These are phyloP conservation scores for Hymenoscyphus albidus DNA, from an alignment of 2,329 filamentous ascomycete species.

Conservation along the genomic window DNA sequence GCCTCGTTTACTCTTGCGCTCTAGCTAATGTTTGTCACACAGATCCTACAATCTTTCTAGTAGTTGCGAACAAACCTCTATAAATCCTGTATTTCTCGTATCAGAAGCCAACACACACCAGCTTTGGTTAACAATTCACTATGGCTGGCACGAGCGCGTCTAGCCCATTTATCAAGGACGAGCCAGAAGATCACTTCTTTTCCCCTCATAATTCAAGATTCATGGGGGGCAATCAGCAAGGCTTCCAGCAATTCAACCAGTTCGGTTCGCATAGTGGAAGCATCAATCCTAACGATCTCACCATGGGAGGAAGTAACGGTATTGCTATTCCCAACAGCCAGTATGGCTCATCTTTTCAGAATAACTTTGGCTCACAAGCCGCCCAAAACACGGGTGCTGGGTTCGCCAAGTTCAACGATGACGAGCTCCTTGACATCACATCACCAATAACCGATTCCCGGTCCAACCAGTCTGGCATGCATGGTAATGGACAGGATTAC, in stretches of 20 bases:
- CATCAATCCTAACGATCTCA: constrained; percentile 83
- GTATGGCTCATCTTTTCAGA: constrained; percentile 56
- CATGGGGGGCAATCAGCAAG: constrained; percentile 32
- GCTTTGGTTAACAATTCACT: constrained; percentile 24
- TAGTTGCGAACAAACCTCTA: constrained; percentile 21
- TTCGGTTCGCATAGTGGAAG: constrained; percentile 44
- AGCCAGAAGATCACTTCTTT: constrained; percentile 60
- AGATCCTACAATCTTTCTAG: constrained; percentile 21
- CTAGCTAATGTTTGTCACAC: constrained; percentile 33
- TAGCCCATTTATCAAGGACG: constrained; percentile 64
- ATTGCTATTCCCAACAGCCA: constrained; percentile 44
- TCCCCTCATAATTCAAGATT: constrained; percentile 31
- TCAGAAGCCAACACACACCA: constrained; percentile 2
- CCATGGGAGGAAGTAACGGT: constrained; percentile 58
- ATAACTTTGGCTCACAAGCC: constrained; percentile 52
- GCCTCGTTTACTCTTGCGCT: constrained; percentile 21
- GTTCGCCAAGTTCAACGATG: constrained; percentile 81
- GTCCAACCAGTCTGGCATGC: constrained; percentile 45
- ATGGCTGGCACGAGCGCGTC: constrained; percentile 37
- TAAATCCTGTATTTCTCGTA: constrained; percentile 7
- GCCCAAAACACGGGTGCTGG: constrained; percentile 57
- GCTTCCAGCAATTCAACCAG: constrained; percentile 43
- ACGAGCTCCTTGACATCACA: constrained; percentile 78
- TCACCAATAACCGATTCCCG: constrained; percentile 40
- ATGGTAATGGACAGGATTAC: constrained; percentile 54